Conservation (phyloP, 2,329 filamentous ascomycete genomes). For the Monosporascus ibericus region DNA sequence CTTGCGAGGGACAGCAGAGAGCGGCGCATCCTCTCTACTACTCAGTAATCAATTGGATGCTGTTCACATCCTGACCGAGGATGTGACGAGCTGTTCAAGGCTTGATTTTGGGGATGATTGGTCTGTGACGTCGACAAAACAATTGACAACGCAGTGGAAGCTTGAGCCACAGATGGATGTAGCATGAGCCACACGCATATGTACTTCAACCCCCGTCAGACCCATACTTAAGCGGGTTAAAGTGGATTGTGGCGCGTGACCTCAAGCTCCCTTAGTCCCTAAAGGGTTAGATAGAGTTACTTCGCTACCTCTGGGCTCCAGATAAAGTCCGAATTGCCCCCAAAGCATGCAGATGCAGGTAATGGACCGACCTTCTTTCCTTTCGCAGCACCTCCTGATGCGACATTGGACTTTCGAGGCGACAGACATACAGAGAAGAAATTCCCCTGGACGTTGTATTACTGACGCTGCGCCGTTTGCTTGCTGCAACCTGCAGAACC, state of each 20-base stretch:
- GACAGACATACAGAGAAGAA: too few species aligned
- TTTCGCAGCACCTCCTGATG: too few species aligned
- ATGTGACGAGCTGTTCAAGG: conserved; percentile 3
- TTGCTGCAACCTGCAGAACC: too few species aligned
- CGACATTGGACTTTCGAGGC: too few species aligned
- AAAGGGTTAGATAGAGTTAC: neutral
- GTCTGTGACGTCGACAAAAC: conserved; percentile 8
- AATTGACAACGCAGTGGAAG: conserved; percentile 4
- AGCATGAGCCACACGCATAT: neutral
- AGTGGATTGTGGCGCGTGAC: neutral
- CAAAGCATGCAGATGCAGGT: too few species aligned
- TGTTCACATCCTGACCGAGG: conserved; percentile 18
- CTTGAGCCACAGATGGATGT: conserved; percentile 9
- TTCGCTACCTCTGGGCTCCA: neutral
- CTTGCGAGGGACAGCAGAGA: conserved; percentile 7
- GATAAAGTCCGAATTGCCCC: too few species aligned
- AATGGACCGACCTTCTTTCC: too few species aligned
- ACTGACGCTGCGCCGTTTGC: too few species aligned
- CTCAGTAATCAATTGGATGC: conserved; percentile 6
- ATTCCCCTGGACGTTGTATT: too few species aligned
- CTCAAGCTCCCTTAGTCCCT: too few species aligned
- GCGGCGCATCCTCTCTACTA: conserved; percentile 22
- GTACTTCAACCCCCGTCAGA: too few species aligned
- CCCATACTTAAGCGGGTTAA: neutral
- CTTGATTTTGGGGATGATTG: too few species aligned